These are phyloP conservation scores for Paraleonurus japonicus DNA, from an alignment of 257 asterid species.

Conservation along the genomic window DNA sequence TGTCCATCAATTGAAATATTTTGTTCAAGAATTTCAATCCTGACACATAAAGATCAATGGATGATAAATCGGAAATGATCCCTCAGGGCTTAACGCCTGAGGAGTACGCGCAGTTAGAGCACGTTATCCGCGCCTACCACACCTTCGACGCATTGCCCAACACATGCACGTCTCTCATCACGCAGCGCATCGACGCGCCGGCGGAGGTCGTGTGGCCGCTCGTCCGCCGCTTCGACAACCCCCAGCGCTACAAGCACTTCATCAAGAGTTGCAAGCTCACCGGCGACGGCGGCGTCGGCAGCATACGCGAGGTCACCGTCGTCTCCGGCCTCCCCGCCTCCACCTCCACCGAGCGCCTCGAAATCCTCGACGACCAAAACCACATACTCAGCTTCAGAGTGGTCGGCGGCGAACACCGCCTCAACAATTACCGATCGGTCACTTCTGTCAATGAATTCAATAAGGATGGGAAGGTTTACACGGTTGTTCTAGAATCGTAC, in stretches of 20 bases:
- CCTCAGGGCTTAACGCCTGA: conserved; percentile 53
- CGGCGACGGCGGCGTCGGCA: conserved; percentile 86
- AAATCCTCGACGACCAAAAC: conserved; percentile 69
- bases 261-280: conserved; percentile 70
- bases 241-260: conserved; percentile 88
- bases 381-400: conserved; percentile 74
- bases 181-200: conserved; percentile 75
- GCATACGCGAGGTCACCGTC: conserved; percentile 78
- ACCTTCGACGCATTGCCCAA: conserved; percentile 56
- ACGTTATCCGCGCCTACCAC: conserved; percentile 55
- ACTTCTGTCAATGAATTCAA: conserved; percentile 66
- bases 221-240: conserved; percentile 80
- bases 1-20: too few species aligned
- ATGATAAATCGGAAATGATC: conserved; percentile 25
- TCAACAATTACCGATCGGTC: conserved; percentile 72
- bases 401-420: conserved; percentile 88
- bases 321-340: conserved; percentile 94
- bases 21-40: too few species aligned
- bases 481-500: conserved; percentile 73
- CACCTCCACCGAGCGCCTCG: conserved; percentile 85
- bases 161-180: conserved; percentile 70
- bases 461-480: conserved; percentile 34
- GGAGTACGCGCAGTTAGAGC: conserved; percentile 51
- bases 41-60: too few species aligned
- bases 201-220: conserved; percentile 68